phyloP scores from a whole-genome alignment of 441 rosid species.

The Aleurites moluccanus region DNA sequence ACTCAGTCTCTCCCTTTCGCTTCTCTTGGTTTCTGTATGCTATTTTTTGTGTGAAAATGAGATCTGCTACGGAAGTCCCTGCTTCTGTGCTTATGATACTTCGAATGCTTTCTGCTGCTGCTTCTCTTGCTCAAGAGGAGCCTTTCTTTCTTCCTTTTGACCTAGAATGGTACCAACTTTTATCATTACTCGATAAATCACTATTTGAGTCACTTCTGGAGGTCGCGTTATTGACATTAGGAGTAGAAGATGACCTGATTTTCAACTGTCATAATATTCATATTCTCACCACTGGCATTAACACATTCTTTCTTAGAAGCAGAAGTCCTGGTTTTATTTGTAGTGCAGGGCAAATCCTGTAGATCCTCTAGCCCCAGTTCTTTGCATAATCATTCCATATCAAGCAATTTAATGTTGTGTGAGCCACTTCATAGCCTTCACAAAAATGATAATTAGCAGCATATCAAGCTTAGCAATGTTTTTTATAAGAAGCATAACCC shows the following conservation, averaged over 20 bases:
- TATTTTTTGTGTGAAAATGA: slow-evolving; percentile 40
- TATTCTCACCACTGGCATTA: slow-evolving; percentile 5
- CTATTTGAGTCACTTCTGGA: slow-evolving; percentile 45
- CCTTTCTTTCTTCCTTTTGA: slow-evolving; percentile 53
- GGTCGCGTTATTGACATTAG: slow-evolving; percentile 13
- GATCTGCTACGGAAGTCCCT: slow-evolving; percentile 51
- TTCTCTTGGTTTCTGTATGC: slow-evolving; percentile 44
- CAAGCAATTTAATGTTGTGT: too few species aligned
- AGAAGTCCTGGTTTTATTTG: slow-evolving; percentile 26
- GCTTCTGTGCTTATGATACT: slow-evolving; percentile 44
- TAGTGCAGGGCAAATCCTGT: slow-evolving; percentile 47
- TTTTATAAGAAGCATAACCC: neutral
- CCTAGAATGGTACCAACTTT: slow-evolving; percentile 44
- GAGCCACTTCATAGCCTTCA: too few species aligned
- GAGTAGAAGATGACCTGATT: too few species aligned
- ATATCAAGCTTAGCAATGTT: too few species aligned
- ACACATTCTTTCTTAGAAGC: slow-evolving; percentile 36
- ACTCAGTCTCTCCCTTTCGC: slow-evolving; percentile 45
- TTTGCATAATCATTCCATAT: too few species aligned
- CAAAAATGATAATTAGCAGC: neutral
- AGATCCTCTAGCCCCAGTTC: slow-evolving; percentile 93
- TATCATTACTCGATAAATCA: slow-evolving; percentile 51
- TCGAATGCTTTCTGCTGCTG: slow-evolving; percentile 60
- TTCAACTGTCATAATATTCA: too few species aligned
- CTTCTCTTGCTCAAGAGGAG: slow-evolving; percentile 64